These are phyloP conservation scores for Buddleja alternifolia DNA, from an alignment of 257 asterid species.

Conservation along the genomic window DNA sequence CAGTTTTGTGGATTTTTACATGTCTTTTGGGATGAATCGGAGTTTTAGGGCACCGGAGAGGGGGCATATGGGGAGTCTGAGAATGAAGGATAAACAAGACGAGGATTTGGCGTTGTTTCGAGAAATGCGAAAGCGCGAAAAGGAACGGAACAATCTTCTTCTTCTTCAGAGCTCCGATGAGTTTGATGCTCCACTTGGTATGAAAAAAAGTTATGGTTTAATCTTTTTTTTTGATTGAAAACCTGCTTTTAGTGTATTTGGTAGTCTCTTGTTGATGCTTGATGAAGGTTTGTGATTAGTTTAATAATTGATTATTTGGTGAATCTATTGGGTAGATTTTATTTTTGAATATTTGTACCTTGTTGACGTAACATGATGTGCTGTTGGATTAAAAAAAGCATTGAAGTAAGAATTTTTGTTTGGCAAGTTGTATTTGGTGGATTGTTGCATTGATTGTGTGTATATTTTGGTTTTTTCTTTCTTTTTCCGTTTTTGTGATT, in stretches of 20 bases:
- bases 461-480: background rate
- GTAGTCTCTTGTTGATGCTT: conserved; percentile 16
- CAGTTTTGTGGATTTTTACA: conserved; percentile 18
- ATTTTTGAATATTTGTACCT: conserved; percentile 22
- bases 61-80: conserved; percentile 65
- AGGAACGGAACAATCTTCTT: conserved; percentile 68
- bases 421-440: conserved; percentile 20
- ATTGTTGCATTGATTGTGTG: conserved; percentile 18
- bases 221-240: conserved; percentile 8
- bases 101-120: conserved; percentile 88
- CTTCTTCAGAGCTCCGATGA: conserved; percentile 75
- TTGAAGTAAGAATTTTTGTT: conserved; percentile 18
- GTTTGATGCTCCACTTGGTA: conserved; percentile 82
- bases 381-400: conserved; percentile 27
- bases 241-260: background rate
- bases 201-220: background rate
- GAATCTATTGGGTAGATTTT: conserved; percentile 42
- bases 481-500: background rate
- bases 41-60: conserved; percentile 83
- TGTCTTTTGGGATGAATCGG: conserved; percentile 63
- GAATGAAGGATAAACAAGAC: conserved; percentile 70
- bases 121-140: conserved; percentile 90
- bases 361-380: conserved; percentile 28
- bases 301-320: conserved; percentile 30
- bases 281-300: conserved; percentile 26